Percentiles rank a stretch among this genome's conserved stretches.
Evolutionary conservation across 1,284 basidiomycete species (phyloP).

Genomic region (Heterobasidion parviporum): DNA sequence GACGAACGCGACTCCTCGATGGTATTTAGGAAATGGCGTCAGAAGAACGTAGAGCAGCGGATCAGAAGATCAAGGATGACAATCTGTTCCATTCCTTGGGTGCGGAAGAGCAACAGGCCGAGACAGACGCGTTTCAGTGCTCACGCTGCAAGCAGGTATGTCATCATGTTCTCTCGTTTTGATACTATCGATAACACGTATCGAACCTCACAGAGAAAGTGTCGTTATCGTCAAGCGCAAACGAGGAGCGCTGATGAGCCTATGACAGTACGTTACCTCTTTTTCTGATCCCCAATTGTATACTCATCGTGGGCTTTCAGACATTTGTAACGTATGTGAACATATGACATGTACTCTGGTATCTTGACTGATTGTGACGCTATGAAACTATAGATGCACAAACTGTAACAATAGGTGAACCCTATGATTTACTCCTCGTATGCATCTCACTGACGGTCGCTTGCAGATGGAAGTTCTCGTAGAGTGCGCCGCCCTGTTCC

Average conservation of each 20-base stretch:
- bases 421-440: slow-evolving; percentile 9
- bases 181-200: not conserved
- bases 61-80: slow-evolving; percentile 76
- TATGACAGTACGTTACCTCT: slow-evolving; percentile 72
- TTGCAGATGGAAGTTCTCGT: slow-evolving; percentile 63
- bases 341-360: slow-evolving; percentile 1
- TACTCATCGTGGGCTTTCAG: slow-evolving; percentile 15
- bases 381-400: slow-evolving; percentile 42
- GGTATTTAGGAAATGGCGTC: slow-evolving; percentile 84
- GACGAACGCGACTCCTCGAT: too few species aligned
- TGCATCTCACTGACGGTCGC: slow-evolving; percentile 4
- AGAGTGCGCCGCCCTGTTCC: slow-evolving; percentile 11
- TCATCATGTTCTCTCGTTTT: not conserved
- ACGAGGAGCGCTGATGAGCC: slow-evolving; percentile 94
- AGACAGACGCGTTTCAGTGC: slow-evolving; percentile 98
- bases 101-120: slow-evolving; percentile 84
- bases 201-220: slow-evolving; percentile 56
- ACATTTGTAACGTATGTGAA: slow-evolving; percentile 27
- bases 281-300: not conserved
- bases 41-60: slow-evolving; percentile 80
- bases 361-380: not conserved
- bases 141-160: slow-evolving; percentile 79
- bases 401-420: slow-evolving; percentile 49
- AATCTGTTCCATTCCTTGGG: slow-evolving; percentile 92
- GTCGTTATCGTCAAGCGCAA: slow-evolving; percentile 90